Evolutionary conservation across 768 basidiomycete species (phyloP), one percentile per base, ranked within the genome.

Genomic region (Pisolithus sp.): DNA sequence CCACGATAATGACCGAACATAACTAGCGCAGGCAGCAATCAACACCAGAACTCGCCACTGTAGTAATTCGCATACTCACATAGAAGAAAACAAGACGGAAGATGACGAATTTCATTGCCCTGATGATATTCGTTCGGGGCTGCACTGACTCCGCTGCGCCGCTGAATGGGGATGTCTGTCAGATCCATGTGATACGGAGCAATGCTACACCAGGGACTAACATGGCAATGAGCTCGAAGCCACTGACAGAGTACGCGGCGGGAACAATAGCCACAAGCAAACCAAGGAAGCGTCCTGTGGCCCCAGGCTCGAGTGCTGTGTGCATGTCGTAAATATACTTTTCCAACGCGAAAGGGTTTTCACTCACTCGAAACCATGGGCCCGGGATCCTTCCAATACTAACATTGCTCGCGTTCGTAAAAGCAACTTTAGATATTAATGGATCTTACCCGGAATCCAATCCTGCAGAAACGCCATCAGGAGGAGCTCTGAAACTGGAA

Each of bases 41-140:
- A 21, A 42, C 4, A 28, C n/a, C 43, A 9, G 31, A 21, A 36
- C 18, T 13, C 9, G 10, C 40, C 23, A 18, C n/a, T n/a, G 20
- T 8, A 6, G 2, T 13, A 21, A 21, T 20, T 41, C 40, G 20
- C 20, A 41, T 8, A 4, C n/a, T 20, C 24, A 62, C 60, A 36
- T 52, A 62, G 36, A 62, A 62, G 36, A 62, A 62, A 9, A 86
- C 55, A 58, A 95, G 85, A 55, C 92, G 83, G 70, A 81, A 88
- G 66, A 90, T 88, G 5, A 93, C 88, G 20, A 85, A 75, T 36
- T 78, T 74, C 47, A 89, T 81, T 21, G 89, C 88, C 62, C 82
- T 87, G 21, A 80, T 73, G 56, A 93, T 87, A 60, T 88, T 89
- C 28, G 83, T 82, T 36, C 88, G 80, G 7, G 91, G 90, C 61